phyloP scores from a whole-genome alignment of 2,329 filamentous ascomycete species.

The Dothistroma pini region DNA sequence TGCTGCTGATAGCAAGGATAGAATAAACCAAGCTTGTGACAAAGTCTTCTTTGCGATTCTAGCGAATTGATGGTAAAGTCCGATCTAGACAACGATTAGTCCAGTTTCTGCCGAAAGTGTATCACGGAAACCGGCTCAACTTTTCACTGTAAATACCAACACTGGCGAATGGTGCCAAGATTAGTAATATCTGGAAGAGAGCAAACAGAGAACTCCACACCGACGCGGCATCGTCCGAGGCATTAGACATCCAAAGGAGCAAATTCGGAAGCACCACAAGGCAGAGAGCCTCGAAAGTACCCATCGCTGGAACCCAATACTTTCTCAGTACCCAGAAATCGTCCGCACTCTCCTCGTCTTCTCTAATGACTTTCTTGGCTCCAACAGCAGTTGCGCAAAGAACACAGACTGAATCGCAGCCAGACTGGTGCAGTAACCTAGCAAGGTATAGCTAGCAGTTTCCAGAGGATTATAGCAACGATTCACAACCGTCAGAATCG shows the following conservation, averaged over 20 bases:
- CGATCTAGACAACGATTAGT: background rate
- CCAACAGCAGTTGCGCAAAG: constrained; percentile 15
- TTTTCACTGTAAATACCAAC: background rate
- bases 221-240: background rate
- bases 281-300: constrained; percentile 4
- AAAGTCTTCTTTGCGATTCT: background rate
- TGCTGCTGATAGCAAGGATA: constrained; percentile 1
- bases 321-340: background rate
- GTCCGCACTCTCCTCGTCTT: background rate
- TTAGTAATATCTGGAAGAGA: background rate
- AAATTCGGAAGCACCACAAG: constrained; percentile 1
- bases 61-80: background rate
- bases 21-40: background rate
- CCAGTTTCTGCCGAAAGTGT: background rate
- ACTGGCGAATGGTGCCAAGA: background rate
- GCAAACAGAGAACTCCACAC: background rate
- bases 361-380: constrained; percentile 2
- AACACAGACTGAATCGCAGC: constrained; percentile 18
- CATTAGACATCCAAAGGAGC: background rate
- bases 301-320: background rate
- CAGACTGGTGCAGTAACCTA: constrained; percentile 18
- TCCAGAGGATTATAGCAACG: constrained; percentile 1
- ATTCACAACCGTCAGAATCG: constrained; percentile 2
- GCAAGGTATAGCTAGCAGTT: constrained; percentile 12
- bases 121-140: background rate